Evolutionary conservation across 768 basidiomycete genomes (phyloP).

Genomic region (Tricholoma flavovirens): DNA sequence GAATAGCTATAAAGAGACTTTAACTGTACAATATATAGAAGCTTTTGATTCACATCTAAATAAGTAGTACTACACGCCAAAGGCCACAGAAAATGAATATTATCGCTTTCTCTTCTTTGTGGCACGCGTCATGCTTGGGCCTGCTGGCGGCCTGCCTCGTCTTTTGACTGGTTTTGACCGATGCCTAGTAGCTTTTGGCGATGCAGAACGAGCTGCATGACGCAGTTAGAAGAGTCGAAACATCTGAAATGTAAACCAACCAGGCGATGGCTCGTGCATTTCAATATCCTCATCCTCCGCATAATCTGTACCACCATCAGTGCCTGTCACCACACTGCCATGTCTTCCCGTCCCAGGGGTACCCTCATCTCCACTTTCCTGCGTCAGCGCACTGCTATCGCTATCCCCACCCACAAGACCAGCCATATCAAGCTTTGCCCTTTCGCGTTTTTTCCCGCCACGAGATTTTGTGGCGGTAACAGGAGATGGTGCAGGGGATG

Average conservation of each 20-base stretch:
- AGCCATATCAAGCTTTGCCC: slow-evolving; percentile 57
- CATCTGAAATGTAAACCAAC: slow-evolving; percentile 29
- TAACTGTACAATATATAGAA: slow-evolving; percentile 10
- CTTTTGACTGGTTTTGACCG: slow-evolving; percentile 28
- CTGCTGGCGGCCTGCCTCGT: slow-evolving; percentile 25
- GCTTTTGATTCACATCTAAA: neutral
- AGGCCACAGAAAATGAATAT: slow-evolving; percentile 2
- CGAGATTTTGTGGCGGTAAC: slow-evolving; percentile 21
- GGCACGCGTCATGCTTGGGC: slow-evolving; percentile 29
- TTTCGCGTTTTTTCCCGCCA: slow-evolving; percentile 34
- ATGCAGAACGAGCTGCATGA: slow-evolving; percentile 27
- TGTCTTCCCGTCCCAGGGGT: slow-evolving; percentile 47
- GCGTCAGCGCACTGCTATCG: slow-evolving; percentile 78
- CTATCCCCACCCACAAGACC: slow-evolving; percentile 79
- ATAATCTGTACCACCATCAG: slow-evolving; percentile 66
- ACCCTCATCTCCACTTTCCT: slow-evolving; percentile 77
- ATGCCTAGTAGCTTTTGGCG: slow-evolving; percentile 32
- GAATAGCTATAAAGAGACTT: neutral
- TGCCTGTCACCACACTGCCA: slow-evolving; percentile 64
- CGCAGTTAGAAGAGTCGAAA: neutral
- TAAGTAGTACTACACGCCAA: neutral
- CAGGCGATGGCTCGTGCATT: slow-evolving; percentile 52
- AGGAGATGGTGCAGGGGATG: slow-evolving; percentile 48
- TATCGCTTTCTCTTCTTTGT: slow-evolving; percentile 45
- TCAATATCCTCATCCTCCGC: slow-evolving; percentile 63